Conservation (phyloP, 768 basidiomycete species). For the Hemileccinum impolitum region DNA sequence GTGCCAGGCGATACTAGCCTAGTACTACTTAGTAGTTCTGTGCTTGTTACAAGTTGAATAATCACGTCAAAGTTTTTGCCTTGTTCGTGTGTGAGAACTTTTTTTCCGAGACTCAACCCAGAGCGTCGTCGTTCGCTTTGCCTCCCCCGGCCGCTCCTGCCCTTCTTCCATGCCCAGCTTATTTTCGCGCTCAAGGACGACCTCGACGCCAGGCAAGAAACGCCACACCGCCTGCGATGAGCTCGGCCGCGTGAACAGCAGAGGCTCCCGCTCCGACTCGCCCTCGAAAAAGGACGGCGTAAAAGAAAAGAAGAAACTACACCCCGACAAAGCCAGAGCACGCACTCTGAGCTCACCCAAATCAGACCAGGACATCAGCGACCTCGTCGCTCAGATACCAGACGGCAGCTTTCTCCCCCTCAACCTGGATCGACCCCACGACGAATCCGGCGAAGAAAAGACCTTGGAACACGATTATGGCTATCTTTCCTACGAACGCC, state of each 20-base stretch:
- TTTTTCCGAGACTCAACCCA: too few species aligned
- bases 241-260: slow-evolving; percentile 59
- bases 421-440: slow-evolving; percentile 46
- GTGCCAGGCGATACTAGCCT: too few species aligned
- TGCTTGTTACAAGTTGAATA: too few species aligned
- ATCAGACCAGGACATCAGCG: slow-evolving; percentile 31
- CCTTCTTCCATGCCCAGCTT: slow-evolving; percentile 61
- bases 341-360: slow-evolving; percentile 42
- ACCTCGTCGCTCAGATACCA: slow-evolving; percentile 38
- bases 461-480: slow-evolving; percentile 56
- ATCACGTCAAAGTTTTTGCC: too few species aligned
- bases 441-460: slow-evolving; percentile 37
- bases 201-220: slow-evolving; percentile 52
- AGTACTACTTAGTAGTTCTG: too few species aligned
- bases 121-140: too few species aligned
- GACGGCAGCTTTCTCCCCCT: slow-evolving; percentile 55
- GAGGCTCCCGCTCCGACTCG: slow-evolving; percentile 33
- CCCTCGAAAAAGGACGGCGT: slow-evolving; percentile 47
- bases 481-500: slow-evolving; percentile 67
- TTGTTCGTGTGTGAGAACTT: too few species aligned
- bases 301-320: slow-evolving; percentile 43
- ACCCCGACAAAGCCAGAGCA: slow-evolving; percentile 32
- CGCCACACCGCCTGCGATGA: slow-evolving; percentile 46
- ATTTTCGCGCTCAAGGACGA: slow-evolving; percentile 68
- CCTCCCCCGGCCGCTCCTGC: too few species aligned